Evolutionary conservation across 441 rosid genomes (phyloP).

Genomic region (Gossypium schwendimanii): DNA sequence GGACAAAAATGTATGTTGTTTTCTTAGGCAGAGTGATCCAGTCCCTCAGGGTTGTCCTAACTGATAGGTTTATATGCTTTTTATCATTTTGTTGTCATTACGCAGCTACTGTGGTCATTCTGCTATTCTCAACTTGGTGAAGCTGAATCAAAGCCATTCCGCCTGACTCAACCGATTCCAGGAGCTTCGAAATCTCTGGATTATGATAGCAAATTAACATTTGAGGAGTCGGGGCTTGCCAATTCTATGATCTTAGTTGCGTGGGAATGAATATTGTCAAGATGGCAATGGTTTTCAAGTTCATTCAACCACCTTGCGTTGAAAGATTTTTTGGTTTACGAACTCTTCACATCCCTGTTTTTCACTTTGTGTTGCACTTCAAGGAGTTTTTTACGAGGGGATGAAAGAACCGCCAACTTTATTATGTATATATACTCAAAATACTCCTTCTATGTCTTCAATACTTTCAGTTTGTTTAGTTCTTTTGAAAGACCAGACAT

Average conservation of each 20-base stretch:
- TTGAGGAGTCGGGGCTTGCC: slow-evolving; percentile 78
- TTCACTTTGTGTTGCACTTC: slow-evolving; percentile 10
- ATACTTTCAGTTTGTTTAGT: neutral
- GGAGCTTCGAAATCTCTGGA: slow-evolving; percentile 73
- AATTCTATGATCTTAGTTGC: slow-evolving; percentile 82
- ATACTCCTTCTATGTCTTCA: neutral
- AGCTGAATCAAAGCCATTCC: slow-evolving; percentile 51
- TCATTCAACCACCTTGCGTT: slow-evolving; percentile 1
- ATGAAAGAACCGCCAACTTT: neutral
- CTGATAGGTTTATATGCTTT: neutral
- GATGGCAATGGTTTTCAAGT: neutral
- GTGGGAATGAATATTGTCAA: slow-evolving; percentile 53
- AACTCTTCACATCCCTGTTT: neutral
- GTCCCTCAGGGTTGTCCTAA: neutral
- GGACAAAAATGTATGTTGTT: neutral
- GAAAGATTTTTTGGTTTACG: neutral
- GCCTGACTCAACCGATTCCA: slow-evolving; percentile 75
- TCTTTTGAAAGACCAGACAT: neutral
- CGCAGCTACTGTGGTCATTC: slow-evolving; percentile 89
- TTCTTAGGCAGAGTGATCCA: slow-evolving; percentile 5
- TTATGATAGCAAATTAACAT: slow-evolving; percentile 49
- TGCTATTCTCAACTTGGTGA: slow-evolving; percentile 63
- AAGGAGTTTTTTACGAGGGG: neutral
- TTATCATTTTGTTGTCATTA: slow-evolving; percentile 8
- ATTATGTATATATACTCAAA: neutral